A percentile compares a stretch with the other conserved stretches of the same genome.
Conservation (phyloP, 805 yeast genomes). For the Monosporozyma yasuniensis region DNA sequence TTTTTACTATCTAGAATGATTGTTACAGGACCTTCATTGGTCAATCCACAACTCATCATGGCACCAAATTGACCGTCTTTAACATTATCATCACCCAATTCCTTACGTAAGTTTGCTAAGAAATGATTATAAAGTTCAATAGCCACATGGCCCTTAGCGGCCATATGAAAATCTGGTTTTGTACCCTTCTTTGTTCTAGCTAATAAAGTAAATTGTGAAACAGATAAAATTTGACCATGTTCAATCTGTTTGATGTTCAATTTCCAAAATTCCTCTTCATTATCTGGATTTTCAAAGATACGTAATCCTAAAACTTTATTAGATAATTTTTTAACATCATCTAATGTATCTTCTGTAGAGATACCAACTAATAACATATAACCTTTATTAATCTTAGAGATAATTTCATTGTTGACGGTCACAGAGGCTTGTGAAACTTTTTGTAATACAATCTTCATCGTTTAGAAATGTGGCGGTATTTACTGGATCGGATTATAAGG, state of each 20-base stretch:
- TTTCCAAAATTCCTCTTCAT: conserved; percentile 65
- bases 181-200: conserved; percentile 85
- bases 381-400: conserved; percentile 72
- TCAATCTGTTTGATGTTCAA: conserved; percentile 49
- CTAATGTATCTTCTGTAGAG: conserved; percentile 63
- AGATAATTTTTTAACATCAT: conserved; percentile 62
- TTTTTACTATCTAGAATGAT: conserved; percentile 67
- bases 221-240: conserved; percentile 68
- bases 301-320: conserved; percentile 57
- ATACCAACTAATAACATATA: conserved; percentile 79
- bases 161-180: conserved; percentile 89
- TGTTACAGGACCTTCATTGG: conserved; percentile 92
- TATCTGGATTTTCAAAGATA: conserved; percentile 62
- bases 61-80: conserved; percentile 91
- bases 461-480: not conserved
- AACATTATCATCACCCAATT: conserved; percentile 57
- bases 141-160: conserved; percentile 69
- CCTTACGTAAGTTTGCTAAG: conserved; percentile 36
- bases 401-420: conserved; percentile 58
- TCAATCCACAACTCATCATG: conserved; percentile 87
- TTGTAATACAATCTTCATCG: conserved; percentile 85
- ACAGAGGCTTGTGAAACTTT: conserved; percentile 86
- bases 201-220: conserved; percentile 86
- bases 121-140: conserved; percentile 40
- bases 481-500: not conserved